phyloP scores from a whole-genome alignment of 129 eudicot species.

The Scalesia atractyloides region DNA sequence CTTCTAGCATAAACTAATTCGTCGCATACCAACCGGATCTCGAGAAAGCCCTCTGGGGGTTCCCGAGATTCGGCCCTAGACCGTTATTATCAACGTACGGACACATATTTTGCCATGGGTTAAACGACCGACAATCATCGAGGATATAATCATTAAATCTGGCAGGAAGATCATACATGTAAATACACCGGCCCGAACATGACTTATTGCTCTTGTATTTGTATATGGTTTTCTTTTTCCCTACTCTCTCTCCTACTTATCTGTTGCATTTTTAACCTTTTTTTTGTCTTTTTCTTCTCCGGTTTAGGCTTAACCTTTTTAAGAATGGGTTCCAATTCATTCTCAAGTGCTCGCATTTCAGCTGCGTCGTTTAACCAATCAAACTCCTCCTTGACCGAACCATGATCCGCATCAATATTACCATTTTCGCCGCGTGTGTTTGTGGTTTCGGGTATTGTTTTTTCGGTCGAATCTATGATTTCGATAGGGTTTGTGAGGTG shows the following conservation, averaged over 20 bases:
- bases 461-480: conserved; percentile 15
- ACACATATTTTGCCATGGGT: conserved; percentile 72
- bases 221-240: background rate
- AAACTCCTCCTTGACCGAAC: conserved; percentile 12
- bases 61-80: conserved; percentile 59
- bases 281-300: background rate
- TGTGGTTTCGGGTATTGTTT: background rate
- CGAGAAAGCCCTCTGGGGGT: conserved; percentile 51
- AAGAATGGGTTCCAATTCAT: conserved; percentile 51
- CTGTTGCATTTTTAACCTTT: background rate
- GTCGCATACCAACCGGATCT: conserved; percentile 67
- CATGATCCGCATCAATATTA: background rate
- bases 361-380: conserved; percentile 37
- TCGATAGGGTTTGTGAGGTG: conserved; percentile 20
- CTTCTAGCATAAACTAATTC: conserved; percentile 68
- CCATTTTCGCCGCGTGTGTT: background rate
- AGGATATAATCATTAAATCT: conserved; percentile 52
- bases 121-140: conserved; percentile 48
- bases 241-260: background rate
- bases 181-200: conserved; percentile 59
- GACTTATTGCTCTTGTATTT: background rate
- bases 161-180: conserved; percentile 61
- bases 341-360: conserved; percentile 30
- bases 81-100: conserved; percentile 57
- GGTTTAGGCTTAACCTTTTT: conserved; percentile 25